Evolutionary conservation across 2,329 filamentous ascomycete species (phyloP), one percentile per base, ranked within the genome.

Genomic region (Metarhizium anisopliae): DNA sequence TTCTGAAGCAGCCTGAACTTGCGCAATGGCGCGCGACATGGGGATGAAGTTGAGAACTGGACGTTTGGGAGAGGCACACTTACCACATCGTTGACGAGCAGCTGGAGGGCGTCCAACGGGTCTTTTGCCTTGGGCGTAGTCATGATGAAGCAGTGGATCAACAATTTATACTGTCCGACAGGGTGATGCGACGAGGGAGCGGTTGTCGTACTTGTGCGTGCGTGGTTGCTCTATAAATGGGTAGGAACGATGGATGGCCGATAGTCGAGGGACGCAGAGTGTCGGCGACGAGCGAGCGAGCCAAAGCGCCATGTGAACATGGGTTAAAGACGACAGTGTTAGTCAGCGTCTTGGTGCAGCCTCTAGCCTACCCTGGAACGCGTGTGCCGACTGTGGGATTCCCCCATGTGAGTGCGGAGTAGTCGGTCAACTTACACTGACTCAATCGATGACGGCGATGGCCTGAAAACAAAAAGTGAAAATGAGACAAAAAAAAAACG

Each of bases 51-150:
- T 16, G 40, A 6, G 40, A 2, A 3, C n/a, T 20, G 16, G n/a
- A 25, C n/a, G 18, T 16, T 10, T 25, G 40, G 38, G 35, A 52
- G 7, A 49, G 20, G 20, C 16, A 45, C 36, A 68, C 80, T 67
- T 66, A 83, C 81, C 60, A 80, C 75, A 58, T 79, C 77, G 60
- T 81, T 79, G 60, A 83, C 71, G 61, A 80, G 75, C 54, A 71
- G 69, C 63, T 82, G 74, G n/a, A 84, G 70, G 56, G 73, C 67
- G 54, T 78, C 73, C 29, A 80, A 62, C 32, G 76, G 68, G 53
- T 75, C 70, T 57, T 70, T 67, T 54, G 68, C 61, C 54, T 66
- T 61, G 54, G 67, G 61, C 16, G 66, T 51, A 16, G 53, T 25
- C 20, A 57, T 61, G 53, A 70, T 40, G 47, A 43, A 11, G 14